Evolutionary conservation across 108 stramenopile genomes (phyloP), one percentile per base, ranked within the genome.

Genomic region (Skeletonema costatum): DNA sequence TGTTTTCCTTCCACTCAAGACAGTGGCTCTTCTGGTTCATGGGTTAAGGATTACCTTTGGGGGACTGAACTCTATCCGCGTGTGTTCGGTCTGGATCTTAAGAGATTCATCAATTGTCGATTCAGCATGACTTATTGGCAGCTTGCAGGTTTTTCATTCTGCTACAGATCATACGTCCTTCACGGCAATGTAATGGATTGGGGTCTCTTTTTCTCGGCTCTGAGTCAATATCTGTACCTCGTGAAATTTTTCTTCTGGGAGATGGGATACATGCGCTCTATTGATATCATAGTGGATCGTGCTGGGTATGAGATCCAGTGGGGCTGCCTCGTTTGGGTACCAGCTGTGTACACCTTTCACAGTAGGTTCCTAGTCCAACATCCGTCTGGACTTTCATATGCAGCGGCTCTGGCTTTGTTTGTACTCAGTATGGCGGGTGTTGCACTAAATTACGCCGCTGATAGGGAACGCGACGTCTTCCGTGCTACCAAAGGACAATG

Each of bases 321-420:
- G 98, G 99, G 99, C 66, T 99, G 99, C 76, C 84, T 99, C 53
- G 98, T 99, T 1, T 99, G 98, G 98, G 94, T 99, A 3, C 99
- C 98, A 1, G 81, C 92, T 68, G 85, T 99, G 17, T 99, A 99
- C 87, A 95, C 97, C 4, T 81, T 86, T 32, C 97, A 96, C 62
- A 80, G 93, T 63, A 86, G 85, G 51, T 99, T 92, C 77, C 75
- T 97, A 48, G 95, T 90, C 12, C 77, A 90, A 48, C 88, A 98
- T 77, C 87, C 93, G 39, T 84, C 95, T 31, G 89, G 90, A 29
- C 80, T 97, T 32, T 88, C 90, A 32, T 64, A 82, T 73, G 59
- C 63, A 14, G 70, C 61, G 25, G 93, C 96, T 14, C 14, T 82
- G 5, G 50, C 74, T 32, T 73, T 98, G 31, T 92, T 97, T 66